A percentile compares a stretch with the other conserved stretches of the same genome.
Conservation (phyloP, 129 eudicot genomes). For the Ambrosia artemisiifolia region DNA sequence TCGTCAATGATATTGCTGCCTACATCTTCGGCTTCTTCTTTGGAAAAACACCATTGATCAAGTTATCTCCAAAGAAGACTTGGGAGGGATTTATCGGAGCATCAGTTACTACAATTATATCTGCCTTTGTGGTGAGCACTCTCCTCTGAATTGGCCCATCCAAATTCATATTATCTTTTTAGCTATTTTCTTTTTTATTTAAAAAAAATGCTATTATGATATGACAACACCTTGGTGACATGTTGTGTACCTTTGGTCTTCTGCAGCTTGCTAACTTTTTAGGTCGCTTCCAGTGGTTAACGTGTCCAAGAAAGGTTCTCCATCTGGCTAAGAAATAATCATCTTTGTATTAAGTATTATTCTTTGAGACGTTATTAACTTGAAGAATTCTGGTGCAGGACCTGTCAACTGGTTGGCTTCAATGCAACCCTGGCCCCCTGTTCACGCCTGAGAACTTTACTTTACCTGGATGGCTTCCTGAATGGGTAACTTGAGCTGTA, state of each 20-base stretch:
- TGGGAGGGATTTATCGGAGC: constrained; percentile 99
- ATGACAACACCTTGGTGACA: constrained; percentile 4
- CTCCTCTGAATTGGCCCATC: constrained; percentile 15
- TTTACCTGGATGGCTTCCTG: constrained; percentile 69
- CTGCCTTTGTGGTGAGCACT: constrained; percentile 76
- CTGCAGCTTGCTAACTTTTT: constrained; percentile 83
- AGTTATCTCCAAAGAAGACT: constrained; percentile 93
- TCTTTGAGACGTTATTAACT: constrained; percentile 7
- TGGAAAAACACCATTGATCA: constrained; percentile 93
- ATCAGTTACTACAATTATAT: constrained; percentile 78
- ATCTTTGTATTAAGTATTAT: background rate
- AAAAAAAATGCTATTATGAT: constrained; percentile 12
- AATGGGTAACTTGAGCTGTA: constrained; percentile 52
- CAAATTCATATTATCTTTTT: background rate
- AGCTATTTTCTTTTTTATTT: background rate
- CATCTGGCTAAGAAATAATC: constrained; percentile 7
- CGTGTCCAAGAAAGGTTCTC: constrained; percentile 88
- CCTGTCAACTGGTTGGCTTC: constrained; percentile 94
- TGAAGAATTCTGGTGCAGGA: constrained; percentile 49
- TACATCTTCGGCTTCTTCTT: constrained; percentile 91
- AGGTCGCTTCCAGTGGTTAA: constrained; percentile 87
- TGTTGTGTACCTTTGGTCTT: constrained; percentile 22
- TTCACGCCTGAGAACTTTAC: constrained; percentile 63
- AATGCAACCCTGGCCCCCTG: constrained; percentile 86
- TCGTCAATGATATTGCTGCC: constrained; percentile 91